Evolutionary conservation across 805 yeast genomes (phyloP), one percentile per base, ranked within the genome.

Genomic region (Yarrowia osloensis): DNA sequence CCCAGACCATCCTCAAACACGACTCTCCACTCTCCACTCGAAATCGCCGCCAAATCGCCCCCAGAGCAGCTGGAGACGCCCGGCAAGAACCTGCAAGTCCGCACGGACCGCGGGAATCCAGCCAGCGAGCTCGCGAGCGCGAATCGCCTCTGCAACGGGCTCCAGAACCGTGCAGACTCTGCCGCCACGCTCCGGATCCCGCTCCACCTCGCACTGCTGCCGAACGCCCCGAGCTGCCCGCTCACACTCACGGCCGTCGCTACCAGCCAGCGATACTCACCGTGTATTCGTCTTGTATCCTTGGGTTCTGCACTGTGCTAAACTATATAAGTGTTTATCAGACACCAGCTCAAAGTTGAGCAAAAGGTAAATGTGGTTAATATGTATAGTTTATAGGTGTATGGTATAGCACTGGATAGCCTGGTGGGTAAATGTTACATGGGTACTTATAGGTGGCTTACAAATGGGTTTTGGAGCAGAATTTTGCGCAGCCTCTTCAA

Each of bases 321-420:
- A 54, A 54, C 61, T 54, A 54, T 54, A 54, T 54, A 54, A 54
- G 61, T 54, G 44, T 54, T 54, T 54, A 54, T 54, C 61, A 35
- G 61, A 54, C 61, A 35, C 42, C 39, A 35, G 61, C 61, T 54
- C 61, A 54, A 54, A 54, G 61, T 54, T 35, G 61, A 54, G 61
- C 61, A 54, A 54, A 54, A 54, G 61, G 61, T 35, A 54, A 54
- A 54, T 54, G 61, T 54, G 61, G 61, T 54, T 52, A 54, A 54
- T 54, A 54, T 54, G 61, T 54, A 54, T 54, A 54, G 44, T 35
- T 54, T 54, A 54, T 54, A 54, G 61, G 61, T 37, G 24, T 54
- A 54, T 35, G 61, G 42, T 35, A 54, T 54, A 54, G 61, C 44
- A 3, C 44, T 54, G 44, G 61, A 37, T 54, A 54, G 57, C 40